Conservation (phyloP, 2,329 filamentous ascomycete species). For the Neonectria neomacrospora region DNA sequence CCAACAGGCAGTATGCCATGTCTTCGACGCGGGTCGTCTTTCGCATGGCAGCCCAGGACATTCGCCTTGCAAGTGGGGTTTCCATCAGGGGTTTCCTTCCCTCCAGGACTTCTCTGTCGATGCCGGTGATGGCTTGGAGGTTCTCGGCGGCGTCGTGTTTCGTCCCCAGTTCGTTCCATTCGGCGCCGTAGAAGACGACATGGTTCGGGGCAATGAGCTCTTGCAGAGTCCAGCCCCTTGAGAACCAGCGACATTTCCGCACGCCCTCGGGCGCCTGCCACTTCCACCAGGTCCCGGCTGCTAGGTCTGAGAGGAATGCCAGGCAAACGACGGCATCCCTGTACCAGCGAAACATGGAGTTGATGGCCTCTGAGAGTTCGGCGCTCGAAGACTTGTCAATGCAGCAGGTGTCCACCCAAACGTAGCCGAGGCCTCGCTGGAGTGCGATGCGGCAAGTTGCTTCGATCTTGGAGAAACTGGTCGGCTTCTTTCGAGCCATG, state of each 20-base stretch:
- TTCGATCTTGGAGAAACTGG: neutral
- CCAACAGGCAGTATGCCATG: neutral
- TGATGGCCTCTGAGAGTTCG: neutral
- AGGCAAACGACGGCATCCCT: neutral
- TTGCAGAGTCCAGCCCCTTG: neutral
- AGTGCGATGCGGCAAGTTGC: neutral
- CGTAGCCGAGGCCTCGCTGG: neutral
- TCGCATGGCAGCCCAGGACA: neutral
- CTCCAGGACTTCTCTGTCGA: neutral
- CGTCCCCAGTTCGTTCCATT: neutral
- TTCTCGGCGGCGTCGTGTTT: neutral
- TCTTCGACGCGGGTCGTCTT: neutral
- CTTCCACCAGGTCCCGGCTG: too few relatives aligned
- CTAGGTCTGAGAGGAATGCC: neutral
- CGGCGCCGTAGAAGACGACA: neutral
- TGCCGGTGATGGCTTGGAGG: neutral
- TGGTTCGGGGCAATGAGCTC: neutral
- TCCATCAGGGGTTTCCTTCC: neutral
- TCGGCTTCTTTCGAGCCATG: neutral
- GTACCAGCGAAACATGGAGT: constrained; percentile 2
- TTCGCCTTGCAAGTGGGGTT: neutral
- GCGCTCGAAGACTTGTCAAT: constrained; percentile 1
- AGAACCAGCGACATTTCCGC: neutral
- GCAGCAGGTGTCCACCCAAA: constrained; percentile 3
- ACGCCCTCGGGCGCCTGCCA: too few relatives aligned